Conservation (phyloP, 495 filamentous ascomycete species). For the Astrothelium subdiscretum region DNA sequence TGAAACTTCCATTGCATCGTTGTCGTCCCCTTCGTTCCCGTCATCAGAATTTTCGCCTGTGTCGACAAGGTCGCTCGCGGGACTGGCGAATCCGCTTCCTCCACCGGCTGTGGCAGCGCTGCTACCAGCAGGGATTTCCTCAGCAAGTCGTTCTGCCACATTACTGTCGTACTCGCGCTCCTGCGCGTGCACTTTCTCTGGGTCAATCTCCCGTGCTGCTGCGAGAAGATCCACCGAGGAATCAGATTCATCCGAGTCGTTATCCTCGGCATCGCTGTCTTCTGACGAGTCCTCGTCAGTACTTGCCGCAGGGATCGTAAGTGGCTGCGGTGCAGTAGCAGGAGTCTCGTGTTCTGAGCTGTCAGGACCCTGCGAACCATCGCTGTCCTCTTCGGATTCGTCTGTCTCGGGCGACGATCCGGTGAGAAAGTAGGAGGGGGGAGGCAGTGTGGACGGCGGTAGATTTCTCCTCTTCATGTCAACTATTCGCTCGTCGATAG, state of each 20-base stretch:
- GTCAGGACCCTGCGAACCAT: conserved; percentile 3
- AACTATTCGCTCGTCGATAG: conserved; percentile 16
- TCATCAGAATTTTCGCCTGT: not conserved
- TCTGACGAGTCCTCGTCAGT: conserved; percentile 6
- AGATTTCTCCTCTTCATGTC: conserved; percentile 15
- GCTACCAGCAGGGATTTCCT: conserved; percentile 31
- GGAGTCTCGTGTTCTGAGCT: conserved; percentile 2
- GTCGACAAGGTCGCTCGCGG: conserved; percentile 4
- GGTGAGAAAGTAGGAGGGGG: conserved; percentile 17
- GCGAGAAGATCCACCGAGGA: conserved; percentile 24
- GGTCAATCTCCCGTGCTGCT: conserved; percentile 23
- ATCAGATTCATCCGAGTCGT: conserved; percentile 11
- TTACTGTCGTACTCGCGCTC: conserved; percentile 28
- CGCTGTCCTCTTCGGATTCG: conserved; percentile 21
- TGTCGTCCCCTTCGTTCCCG: not conserved
- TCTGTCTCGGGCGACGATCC: conserved; percentile 9
- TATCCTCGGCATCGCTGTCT: conserved; percentile 5
- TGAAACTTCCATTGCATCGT: not conserved
- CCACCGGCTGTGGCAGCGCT: conserved; percentile 30
- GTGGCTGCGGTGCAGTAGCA: conserved; percentile 12
- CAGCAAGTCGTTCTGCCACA: conserved; percentile 27
- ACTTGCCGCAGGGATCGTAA: conserved; percentile 6
- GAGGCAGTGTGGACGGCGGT: conserved; percentile 25
- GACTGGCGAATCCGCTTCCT: conserved; percentile 30
- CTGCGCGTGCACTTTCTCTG: conserved; percentile 13